Evolutionary conservation across 805 yeast genomes (phyloP).

Genomic region (Lachancea sp.): DNA sequence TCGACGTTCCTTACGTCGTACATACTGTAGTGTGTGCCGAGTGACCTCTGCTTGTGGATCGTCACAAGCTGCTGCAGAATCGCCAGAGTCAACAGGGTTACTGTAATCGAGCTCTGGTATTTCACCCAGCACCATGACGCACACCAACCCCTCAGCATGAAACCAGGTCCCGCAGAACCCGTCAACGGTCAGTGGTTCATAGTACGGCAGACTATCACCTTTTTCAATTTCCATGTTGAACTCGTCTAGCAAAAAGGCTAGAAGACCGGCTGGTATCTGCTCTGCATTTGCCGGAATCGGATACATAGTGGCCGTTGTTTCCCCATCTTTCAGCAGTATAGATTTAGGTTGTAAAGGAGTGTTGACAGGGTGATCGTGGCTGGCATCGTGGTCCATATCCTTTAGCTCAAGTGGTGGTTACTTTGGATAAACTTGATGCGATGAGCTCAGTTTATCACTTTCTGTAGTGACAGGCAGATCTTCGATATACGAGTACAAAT

Average conservation of each 20-base stretch:
- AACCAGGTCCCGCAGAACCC: constrained; percentile 86
- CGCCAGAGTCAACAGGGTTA: constrained; percentile 8
- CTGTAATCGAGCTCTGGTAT: constrained; percentile 42
- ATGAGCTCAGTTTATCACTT: background rate
- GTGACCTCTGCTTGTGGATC: constrained; percentile 7
- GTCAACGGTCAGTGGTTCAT: constrained; percentile 69
- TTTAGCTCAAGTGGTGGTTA: background rate
- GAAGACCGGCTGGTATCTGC: constrained; percentile 65
- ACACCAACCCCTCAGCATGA: constrained; percentile 40
- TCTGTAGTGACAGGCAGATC: background rate
- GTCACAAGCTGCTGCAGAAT: background rate
- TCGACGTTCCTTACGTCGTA: constrained; percentile 24
- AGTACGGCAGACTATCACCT: constrained; percentile 83
- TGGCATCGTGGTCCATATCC: constrained; percentile 1
- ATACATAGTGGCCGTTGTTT: constrained; percentile 87
- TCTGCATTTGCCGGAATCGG: constrained; percentile 62
- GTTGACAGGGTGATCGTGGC: background rate
- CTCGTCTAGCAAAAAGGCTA: constrained; percentile 83
- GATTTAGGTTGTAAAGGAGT: constrained; percentile 53
- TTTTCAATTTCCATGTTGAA: constrained; percentile 86
- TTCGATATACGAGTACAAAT: background rate
- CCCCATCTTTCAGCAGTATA: constrained; percentile 76
- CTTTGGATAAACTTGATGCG: background rate
- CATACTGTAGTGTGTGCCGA: constrained; percentile 24
- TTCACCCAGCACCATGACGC: constrained; percentile 71